A percentile compares a stretch with the other conserved stretches of the same genome.
Conservation (phyloP, 805 yeast genomes). For the Pichia eremophila region DNA sequence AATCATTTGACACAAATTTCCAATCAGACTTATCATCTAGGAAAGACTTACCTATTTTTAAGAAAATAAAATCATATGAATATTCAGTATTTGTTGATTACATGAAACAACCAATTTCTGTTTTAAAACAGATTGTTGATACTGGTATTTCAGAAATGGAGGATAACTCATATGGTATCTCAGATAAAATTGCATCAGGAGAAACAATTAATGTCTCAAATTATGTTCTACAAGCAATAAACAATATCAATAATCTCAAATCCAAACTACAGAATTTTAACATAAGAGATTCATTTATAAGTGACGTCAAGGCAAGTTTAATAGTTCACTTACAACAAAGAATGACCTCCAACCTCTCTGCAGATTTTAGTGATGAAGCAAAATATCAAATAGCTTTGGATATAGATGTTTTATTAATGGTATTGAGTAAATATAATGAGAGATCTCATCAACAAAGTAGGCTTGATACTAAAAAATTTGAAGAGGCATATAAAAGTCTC, state of each 20-base stretch:
- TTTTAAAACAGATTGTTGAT: slow-evolving; percentile 31
- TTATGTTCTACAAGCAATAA: slow-evolving; percentile 18
- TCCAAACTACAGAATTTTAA: slow-evolving; percentile 17
- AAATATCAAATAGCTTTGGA: slow-evolving; percentile 19
- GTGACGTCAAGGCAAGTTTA: slow-evolving; percentile 17
- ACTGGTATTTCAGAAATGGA: slow-evolving; percentile 27
- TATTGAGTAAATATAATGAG: slow-evolving; percentile 16
- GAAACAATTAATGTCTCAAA: slow-evolving; percentile 11
- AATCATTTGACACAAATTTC: slow-evolving; percentile 41
- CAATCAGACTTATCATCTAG: slow-evolving; percentile 32
- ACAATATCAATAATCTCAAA: slow-evolving; percentile 18
- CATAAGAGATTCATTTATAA: slow-evolving; percentile 12
- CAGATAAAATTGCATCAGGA: slow-evolving; percentile 32
- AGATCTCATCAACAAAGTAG: slow-evolving; percentile 9
- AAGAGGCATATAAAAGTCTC: slow-evolving; percentile 15
- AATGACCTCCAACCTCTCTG: slow-evolving; percentile 8
- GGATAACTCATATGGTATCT: slow-evolving; percentile 6
- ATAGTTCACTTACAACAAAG: slow-evolving; percentile 17
- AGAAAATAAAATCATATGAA: slow-evolving; percentile 39
- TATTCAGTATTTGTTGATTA: slow-evolving; percentile 45
- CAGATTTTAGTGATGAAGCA: slow-evolving; percentile 18
- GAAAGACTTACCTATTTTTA: slow-evolving; percentile 35
- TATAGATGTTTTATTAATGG: slow-evolving; percentile 13
- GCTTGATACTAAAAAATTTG: slow-evolving; percentile 14
- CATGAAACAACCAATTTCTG: slow-evolving; percentile 37